Conservation (phyloP, 2,329 filamentous ascomycete genomes). For the Colletotrichum lupini region DNA sequence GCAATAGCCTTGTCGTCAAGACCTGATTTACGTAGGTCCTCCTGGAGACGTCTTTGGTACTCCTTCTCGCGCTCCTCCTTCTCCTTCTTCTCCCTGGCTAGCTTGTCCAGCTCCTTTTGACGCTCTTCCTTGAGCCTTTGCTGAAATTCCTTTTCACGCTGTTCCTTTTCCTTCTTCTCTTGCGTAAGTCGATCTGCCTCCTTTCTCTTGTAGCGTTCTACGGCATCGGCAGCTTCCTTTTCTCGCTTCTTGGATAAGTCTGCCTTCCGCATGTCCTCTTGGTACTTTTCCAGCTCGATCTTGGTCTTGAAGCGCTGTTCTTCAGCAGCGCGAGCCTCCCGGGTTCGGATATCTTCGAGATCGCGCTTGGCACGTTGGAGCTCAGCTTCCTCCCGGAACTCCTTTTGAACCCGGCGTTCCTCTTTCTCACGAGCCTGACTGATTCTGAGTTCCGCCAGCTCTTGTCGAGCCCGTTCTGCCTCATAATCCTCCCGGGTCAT, state of each 20-base stretch:
- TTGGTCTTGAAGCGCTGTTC: slow-evolving; percentile 64
- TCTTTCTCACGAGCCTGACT: slow-evolving; percentile 52
- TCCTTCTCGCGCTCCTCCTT: slow-evolving; percentile 62
- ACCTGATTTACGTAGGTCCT: slow-evolving; percentile 68
- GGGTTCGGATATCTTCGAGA: slow-evolving; percentile 58
- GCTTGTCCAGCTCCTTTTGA: slow-evolving; percentile 57
- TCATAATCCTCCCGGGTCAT: slow-evolving; percentile 57
- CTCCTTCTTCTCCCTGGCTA: slow-evolving; percentile 58
- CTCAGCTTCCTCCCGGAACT: slow-evolving; percentile 59
- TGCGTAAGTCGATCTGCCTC: slow-evolving; percentile 58
- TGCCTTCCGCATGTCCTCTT: slow-evolving; percentile 56
- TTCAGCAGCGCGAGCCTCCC: slow-evolving; percentile 59
- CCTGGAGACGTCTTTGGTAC: slow-evolving; percentile 66
- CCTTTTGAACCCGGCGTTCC: slow-evolving; percentile 52
- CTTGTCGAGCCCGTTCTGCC: slow-evolving; percentile 50
- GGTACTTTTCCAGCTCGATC: slow-evolving; percentile 59
- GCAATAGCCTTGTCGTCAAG: slow-evolving; percentile 68
- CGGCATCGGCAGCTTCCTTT: slow-evolving; percentile 60
- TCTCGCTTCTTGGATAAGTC: slow-evolving; percentile 57
- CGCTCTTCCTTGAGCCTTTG: slow-evolving; percentile 65
- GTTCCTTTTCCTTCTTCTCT: slow-evolving; percentile 60
- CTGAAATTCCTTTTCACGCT: slow-evolving; percentile 65
- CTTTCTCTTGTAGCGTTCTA: slow-evolving; percentile 62
- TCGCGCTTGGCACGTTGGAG: slow-evolving; percentile 61
- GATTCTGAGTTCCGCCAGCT: slow-evolving; percentile 59